A percentile compares a stretch with the other conserved stretches of the same genome.
Conservation (phyloP, 2,329 filamentous ascomycete species). For the Trichoderma gracile region DNA sequence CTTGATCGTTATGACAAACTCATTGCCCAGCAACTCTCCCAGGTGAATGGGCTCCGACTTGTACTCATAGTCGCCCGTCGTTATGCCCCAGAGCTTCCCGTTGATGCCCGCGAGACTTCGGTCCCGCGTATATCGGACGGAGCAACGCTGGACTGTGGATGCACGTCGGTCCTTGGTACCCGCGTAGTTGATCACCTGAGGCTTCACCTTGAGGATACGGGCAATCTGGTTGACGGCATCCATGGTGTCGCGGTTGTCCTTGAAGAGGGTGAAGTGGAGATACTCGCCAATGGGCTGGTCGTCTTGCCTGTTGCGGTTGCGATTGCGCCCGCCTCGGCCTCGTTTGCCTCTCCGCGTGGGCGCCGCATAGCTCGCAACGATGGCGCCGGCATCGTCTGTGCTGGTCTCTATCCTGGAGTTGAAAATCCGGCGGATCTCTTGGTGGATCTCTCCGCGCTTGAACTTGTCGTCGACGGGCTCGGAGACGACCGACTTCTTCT, state of each 20-base stretch:
- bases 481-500: constrained; percentile 42
- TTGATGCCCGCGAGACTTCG: constrained; percentile 67
- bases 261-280: constrained; percentile 89
- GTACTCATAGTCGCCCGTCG: constrained; percentile 81
- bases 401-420: constrained; percentile 73
- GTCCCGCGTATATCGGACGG: constrained; percentile 54
- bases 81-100: constrained; percentile 60
- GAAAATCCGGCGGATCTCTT: constrained; percentile 76
- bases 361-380: constrained; percentile 66
- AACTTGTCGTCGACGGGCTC: constrained; percentile 47
- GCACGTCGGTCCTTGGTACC: constrained; percentile 90
- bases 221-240: constrained; percentile 78
- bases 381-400: constrained; percentile 60
- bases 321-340: constrained; percentile 32
- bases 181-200: constrained; percentile 71
- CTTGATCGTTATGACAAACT: constrained; percentile 89
- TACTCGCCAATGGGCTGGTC: constrained; percentile 58
- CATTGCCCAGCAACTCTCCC: constrained; percentile 83
- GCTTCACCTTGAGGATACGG: constrained; percentile 71
- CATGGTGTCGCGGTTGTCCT: constrained; percentile 97
- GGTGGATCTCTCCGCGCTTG: constrained; percentile 52
- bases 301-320: constrained; percentile 31
- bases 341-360: constrained; percentile 41
- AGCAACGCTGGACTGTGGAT: constrained; percentile 80
- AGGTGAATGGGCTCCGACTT: constrained; percentile 70